Conservation (phyloP, 129 eudicot species). For the Daucus carota region DNA sequence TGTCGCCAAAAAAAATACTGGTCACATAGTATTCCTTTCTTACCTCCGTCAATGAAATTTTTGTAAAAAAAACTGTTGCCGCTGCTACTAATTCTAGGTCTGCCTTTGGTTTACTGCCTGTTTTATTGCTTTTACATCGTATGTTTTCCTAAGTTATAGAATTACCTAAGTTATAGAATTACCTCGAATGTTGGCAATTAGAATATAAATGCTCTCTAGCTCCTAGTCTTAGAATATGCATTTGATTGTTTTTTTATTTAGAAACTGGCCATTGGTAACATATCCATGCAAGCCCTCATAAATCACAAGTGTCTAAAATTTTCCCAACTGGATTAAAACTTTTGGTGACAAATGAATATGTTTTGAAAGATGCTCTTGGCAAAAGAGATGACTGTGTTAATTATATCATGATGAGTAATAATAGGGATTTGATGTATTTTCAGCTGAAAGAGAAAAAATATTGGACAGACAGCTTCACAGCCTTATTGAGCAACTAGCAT, state of each 20-base stretch:
- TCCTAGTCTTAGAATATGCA: not conserved
- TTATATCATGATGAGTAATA: not conserved
- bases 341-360: not conserved
- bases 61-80: no score
- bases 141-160: not conserved
- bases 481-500: slow-evolving; percentile 74
- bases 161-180: not conserved
- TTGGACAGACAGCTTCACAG: slow-evolving; percentile 91
- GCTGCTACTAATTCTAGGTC: not conserved
- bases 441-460: slow-evolving; percentile 89
- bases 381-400: not conserved
- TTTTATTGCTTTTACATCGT: not conserved
- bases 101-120: not conserved
- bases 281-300: not conserved
- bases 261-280: not conserved
- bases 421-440: slow-evolving; percentile 8
- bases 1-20: not conserved
- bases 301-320: not conserved
- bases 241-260: not conserved
- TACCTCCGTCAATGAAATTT: not conserved
- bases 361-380: not conserved
- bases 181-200: not conserved
- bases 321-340: not conserved
- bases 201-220: not conserved
- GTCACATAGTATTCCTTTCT: not conserved